Evolutionary conservation across 305 asterid species (phyloP), one percentile per base, ranked within the genome.

Genomic region (Lippia alba): DNA sequence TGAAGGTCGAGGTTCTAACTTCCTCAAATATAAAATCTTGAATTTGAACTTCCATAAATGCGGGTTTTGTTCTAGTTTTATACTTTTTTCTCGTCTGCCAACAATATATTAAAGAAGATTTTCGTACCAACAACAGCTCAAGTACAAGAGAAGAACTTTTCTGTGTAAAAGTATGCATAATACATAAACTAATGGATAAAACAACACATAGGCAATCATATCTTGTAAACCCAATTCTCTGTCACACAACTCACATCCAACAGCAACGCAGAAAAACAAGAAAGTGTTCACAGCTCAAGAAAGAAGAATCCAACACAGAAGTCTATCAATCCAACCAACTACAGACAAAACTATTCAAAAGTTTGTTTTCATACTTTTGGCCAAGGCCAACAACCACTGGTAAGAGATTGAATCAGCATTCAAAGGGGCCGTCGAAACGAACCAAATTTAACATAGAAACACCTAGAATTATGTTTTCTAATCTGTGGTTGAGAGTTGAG

Each of bases 201-300:
- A 45, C 45, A 56, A 39, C 48, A 16, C 40, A 54, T 6, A 30
- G 10, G 18, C 40, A 50, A 58, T 10, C 40, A 56, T 44, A 49
- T 34, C 32, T 60, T 10, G 39, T 19, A 40, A 24, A 33, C 58
- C 49, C 17, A 6, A 9, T 33, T 30, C 39, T 54, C 76, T 33
- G 30, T 45, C 40, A 44, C 40, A 44, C 53, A 16, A 49, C 68
- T 59, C 50, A 71, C 45, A 51, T 51, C 45, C 69, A 61, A 61
- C 62, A 53, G 10, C 62, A 40, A 61, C 0, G 9, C 6, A 49
- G 53, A 11, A 12, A 70, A 49, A 40, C 34, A 20, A 44, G 53
- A 51, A 61, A 64, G 39, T 11, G 17, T 39, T 53, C 63, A 39
- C 53, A 61, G 53, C 48, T 24, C 45, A 54, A 55, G 39, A 62